These are phyloP conservation scores for Populus tremula DNA, from an alignment of 345 rosid genomes.

Conservation along the genomic window DNA sequence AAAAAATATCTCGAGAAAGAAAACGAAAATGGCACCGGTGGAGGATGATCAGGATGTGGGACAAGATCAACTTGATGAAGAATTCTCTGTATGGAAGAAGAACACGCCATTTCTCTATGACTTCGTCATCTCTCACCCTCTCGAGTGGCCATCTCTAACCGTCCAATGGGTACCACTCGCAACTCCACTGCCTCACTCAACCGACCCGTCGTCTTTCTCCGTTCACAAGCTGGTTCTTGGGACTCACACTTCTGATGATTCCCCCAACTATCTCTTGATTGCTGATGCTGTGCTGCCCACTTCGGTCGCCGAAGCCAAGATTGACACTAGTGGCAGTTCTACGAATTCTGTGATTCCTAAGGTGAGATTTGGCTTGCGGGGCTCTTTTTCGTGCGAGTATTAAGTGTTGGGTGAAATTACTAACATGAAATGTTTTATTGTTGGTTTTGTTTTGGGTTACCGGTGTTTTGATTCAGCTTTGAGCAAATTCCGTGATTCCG, in stretches of 20 bases:
- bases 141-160: conserved; percentile 97
- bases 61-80: conserved; percentile 68
- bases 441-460: not conserved
- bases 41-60: conserved; percentile 38
- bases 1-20: not conserved
- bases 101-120: conserved; percentile 92
- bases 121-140: conserved; percentile 75
- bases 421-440: not conserved
- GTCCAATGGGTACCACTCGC: conserved; percentile 80
- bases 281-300: conserved; percentile 73
- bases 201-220: conserved; percentile 43
- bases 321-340: conserved; percentile 15
- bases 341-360: conserved; percentile 55
- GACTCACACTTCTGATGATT: conserved; percentile 77
- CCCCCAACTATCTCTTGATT: conserved; percentile 67
- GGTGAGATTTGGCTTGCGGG: conserved; percentile 25
- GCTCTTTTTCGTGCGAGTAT: conserved; percentile 15
- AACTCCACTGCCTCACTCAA: conserved; percentile 40
- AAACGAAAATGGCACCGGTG: conserved; percentile 36
- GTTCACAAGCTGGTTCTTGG: conserved; percentile 80
- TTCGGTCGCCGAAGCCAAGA: conserved; percentile 37
- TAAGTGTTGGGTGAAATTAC: conserved; percentile 38
- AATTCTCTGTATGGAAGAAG: conserved; percentile 82
- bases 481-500: not conserved
- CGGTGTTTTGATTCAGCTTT: not conserved